Evolutionary conservation across 2,329 filamentous ascomycete genomes (phyloP).

Genomic region (Phaeophleospora eucalypticola): DNA sequence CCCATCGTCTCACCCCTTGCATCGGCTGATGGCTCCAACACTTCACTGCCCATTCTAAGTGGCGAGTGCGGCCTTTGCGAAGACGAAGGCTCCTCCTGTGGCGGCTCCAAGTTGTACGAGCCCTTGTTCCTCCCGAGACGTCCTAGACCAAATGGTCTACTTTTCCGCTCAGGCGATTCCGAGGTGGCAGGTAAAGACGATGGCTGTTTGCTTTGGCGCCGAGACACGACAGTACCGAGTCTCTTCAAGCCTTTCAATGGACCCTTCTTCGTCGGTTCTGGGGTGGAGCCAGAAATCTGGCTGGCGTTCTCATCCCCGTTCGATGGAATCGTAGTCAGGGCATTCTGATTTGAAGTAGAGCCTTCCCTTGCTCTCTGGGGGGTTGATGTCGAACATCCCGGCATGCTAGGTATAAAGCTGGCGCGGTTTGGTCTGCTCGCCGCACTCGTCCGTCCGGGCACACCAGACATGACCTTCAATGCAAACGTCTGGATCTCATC

Average conservation of each 20-base stretch:
- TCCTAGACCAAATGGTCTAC: conserved; percentile 54
- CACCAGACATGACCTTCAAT: conserved; percentile 35
- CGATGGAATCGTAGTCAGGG: conserved; percentile 21
- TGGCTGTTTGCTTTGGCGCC: conserved; percentile 51
- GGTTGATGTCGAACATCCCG: not conserved
- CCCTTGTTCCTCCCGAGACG: conserved; percentile 59
- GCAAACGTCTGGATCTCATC: conserved; percentile 79
- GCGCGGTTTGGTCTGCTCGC: conserved; percentile 5
- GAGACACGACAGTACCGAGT: conserved; percentile 64
- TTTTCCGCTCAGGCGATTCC: conserved; percentile 51
- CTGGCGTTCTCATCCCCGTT: conserved; percentile 20
- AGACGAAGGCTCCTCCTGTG: conserved; percentile 22
- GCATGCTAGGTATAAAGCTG: conserved; percentile 8
- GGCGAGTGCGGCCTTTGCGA: conserved; percentile 30
- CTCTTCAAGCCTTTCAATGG: conserved; percentile 52
- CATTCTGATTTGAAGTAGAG: not conserved
- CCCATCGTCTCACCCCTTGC: conserved; percentile 8
- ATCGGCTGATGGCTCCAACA: conserved; percentile 24
- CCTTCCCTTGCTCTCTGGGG: not conserved
- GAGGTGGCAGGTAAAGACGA: conserved; percentile 26
- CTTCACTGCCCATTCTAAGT: conserved; percentile 29
- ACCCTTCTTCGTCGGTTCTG: conserved; percentile 39
- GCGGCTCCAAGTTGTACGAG: conserved; percentile 36
- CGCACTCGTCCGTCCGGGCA: conserved; percentile 8
- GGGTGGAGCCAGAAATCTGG: conserved; percentile 43